phyloP scores from a whole-genome alignment of 2,329 filamentous ascomycete genomes.

The Trichoderma koningii region DNA sequence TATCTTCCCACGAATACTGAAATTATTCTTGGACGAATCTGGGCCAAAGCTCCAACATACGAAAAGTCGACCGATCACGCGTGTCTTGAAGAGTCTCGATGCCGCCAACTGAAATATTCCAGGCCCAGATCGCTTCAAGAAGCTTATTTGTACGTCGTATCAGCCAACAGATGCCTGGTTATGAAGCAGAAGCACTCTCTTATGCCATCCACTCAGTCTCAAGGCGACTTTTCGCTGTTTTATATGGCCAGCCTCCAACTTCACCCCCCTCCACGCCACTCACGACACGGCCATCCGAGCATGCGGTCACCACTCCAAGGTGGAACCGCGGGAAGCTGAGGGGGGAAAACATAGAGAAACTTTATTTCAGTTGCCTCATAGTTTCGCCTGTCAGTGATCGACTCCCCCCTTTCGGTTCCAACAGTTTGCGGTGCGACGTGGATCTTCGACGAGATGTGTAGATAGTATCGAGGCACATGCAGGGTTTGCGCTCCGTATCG shows the following conservation, averaged over 20 bases:
- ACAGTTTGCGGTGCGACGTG: neutral
- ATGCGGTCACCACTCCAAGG: neutral
- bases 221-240: constrained; percentile 2
- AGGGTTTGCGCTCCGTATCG: neutral
- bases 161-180: neutral
- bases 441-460: neutral
- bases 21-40: neutral
- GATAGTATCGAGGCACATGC: neutral
- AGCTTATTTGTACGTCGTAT: constrained; percentile 1
- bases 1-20: neutral
- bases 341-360: neutral
- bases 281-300: constrained; percentile 10
- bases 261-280: neutral
- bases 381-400: neutral
- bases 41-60: neutral
- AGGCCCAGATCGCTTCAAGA: neutral
- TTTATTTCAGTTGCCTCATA: neutral
- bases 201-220: neutral
- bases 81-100: neutral
- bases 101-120: neutral
- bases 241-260: constrained; percentile 8
- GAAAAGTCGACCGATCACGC: neutral
- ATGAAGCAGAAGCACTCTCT: neutral
- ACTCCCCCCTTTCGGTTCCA: neutral
- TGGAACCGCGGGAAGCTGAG: constrained; percentile 3